phyloP scores from a whole-genome alignment of 2,329 filamentous ascomycete genomes.

The Fusarium marasasianum region DNA sequence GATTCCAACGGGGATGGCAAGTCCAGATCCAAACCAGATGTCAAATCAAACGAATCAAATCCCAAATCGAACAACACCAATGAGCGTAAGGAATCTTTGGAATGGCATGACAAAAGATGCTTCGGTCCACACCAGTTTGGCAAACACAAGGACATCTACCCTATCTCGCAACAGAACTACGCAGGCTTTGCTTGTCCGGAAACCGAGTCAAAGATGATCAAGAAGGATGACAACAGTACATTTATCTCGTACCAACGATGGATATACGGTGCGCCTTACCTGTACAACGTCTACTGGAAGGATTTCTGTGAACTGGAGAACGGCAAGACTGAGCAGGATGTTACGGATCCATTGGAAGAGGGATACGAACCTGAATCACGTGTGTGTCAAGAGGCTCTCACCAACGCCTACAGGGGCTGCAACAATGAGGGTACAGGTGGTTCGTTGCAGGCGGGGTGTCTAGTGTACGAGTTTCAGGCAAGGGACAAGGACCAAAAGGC shows the following conservation, averaged over 20 bases:
- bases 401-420: neutral
- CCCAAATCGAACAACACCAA: neutral
- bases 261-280: neutral
- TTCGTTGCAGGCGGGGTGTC: neutral
- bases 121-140: neutral
- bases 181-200: neutral
- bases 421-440: neutral
- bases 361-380: neutral
- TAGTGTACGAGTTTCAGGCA: neutral
- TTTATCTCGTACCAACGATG: neutral
- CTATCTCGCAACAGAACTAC: neutral
- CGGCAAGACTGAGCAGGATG: neutral
- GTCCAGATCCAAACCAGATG: neutral
- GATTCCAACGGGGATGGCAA: accelerated
- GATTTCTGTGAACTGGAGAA: neutral
- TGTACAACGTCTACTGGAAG: neutral
- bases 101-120: neutral
- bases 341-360: neutral
- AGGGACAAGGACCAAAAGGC: neutral
- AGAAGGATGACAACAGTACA: neutral
- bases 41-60: neutral
- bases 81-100: neutral
- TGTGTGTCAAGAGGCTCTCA: neutral
- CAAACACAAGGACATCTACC: neutral
- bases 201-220: neutral